These are phyloP conservation scores for Comarum palustre DNA, from an alignment of 306 rosid species.

Conservation along the genomic window DNA sequence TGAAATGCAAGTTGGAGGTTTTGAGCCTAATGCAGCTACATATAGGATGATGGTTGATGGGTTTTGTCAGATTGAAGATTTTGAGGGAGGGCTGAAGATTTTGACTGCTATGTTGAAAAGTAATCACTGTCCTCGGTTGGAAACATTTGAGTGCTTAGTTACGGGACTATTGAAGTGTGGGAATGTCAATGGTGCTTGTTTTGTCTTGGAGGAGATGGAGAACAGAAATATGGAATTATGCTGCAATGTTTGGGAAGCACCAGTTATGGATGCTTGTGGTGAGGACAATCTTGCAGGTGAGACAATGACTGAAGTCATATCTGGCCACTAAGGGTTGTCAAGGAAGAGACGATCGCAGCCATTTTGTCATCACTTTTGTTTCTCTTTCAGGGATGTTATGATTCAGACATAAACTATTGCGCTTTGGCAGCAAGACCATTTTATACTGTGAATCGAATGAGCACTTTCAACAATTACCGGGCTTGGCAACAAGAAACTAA, in stretches of 20 bases:
- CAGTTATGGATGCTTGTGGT: conserved; percentile 45
- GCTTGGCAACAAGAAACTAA: neutral
- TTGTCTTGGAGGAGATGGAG: conserved; percentile 85
- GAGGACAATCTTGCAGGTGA: conserved; percentile 36
- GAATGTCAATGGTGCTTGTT: conserved; percentile 54
- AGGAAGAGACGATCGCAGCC: neutral
- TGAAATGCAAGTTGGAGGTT: conserved; percentile 78
- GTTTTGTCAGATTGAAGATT: conserved; percentile 55
- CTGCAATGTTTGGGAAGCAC: conserved; percentile 53
- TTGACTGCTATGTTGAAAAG: conserved; percentile 64
- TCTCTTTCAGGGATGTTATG: neutral
- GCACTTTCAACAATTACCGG: neutral
- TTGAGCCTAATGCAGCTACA: conserved; percentile 76
- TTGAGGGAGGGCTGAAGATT: conserved; percentile 59
- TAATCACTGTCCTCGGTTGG: conserved; percentile 61
- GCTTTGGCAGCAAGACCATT: neutral
- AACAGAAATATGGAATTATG: conserved; percentile 49
- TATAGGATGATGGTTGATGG: conserved; percentile 79
- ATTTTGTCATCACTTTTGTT: neutral
- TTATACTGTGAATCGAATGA: neutral
- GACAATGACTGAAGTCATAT: conserved; percentile 40
- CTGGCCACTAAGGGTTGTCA: neutral
- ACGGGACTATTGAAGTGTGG: conserved; percentile 58
- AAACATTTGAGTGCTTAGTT: conserved; percentile 60
- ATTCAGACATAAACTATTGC: neutral